Percentiles rank a stretch among this genome's conserved stretches.
Conservation (phyloP, 495 filamentous ascomycete genomes). For the Neurospora tetrasperma region DNA sequence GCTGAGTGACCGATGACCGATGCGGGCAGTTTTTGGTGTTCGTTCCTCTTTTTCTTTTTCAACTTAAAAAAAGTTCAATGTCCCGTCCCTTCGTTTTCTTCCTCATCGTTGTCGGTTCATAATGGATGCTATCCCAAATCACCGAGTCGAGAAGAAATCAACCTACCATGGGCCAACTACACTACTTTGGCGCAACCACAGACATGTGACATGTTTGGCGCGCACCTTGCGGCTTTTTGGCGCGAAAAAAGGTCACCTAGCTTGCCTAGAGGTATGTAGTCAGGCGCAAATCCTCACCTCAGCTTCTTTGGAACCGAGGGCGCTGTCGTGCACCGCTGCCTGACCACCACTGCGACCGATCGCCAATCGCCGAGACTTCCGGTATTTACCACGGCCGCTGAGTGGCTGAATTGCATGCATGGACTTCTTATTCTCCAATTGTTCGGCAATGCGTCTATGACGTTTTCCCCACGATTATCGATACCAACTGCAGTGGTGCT, state of each 20-base stretch:
- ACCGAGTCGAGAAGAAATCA: background rate
- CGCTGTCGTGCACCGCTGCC: background rate
- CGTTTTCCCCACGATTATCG: background rate
- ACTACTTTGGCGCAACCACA: background rate
- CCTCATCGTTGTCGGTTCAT: background rate
- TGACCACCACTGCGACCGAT: background rate
- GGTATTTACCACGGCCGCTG: background rate
- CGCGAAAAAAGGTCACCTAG: background rate
- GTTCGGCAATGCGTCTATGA: background rate
- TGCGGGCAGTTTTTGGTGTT: background rate
- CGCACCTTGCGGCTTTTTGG: background rate
- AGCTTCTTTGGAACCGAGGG: background rate
- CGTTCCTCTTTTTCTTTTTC: too few relatives aligned
- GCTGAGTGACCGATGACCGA: background rate
- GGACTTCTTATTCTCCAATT: background rate
- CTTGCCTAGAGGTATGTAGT: background rate
- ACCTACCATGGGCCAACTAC: background rate
- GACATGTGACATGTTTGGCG: background rate
- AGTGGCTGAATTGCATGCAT: background rate
- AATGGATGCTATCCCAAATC: background rate
- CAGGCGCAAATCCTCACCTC: background rate
- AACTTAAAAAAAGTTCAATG: too few relatives aligned
- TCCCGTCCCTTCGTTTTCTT: background rate
- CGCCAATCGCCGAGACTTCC: background rate
- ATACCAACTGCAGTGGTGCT: background rate